These are phyloP conservation scores for Vickermania ingenoplastis DNA, from an alignment of 208 protist species.

Conservation along the genomic window DNA sequence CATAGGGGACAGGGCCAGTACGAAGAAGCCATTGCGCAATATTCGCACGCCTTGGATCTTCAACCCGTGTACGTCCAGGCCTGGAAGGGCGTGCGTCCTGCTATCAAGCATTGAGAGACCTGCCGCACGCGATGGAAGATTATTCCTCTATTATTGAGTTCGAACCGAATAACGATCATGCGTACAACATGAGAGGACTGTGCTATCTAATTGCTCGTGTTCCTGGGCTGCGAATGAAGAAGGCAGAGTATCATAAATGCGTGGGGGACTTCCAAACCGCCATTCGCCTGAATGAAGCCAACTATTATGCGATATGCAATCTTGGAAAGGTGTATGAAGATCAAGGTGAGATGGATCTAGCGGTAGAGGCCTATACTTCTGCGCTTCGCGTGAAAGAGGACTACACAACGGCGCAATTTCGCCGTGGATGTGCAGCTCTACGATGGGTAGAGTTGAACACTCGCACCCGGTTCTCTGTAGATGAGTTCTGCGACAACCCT, in stretches of 20 bases:
- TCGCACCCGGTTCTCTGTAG: background rate
- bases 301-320: slow-evolving; percentile 90
- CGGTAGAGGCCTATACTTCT: slow-evolving; percentile 60
- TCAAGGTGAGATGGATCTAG: slow-evolving; percentile 58
- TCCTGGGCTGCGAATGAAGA: slow-evolving; percentile 64
- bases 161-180: slow-evolving; percentile 85
- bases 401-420: slow-evolving; percentile 64
- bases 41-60: slow-evolving; percentile 61
- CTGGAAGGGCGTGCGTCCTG: slow-evolving; percentile 68
- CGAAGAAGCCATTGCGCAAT: slow-evolving; percentile 65
- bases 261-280: slow-evolving; percentile 78
- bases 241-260: slow-evolving; percentile 58
- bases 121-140: slow-evolving; percentile 72
- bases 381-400: slow-evolving; percentile 62
- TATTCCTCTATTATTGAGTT: slow-evolving; percentile 79
- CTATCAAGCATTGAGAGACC: slow-evolving; percentile 53
- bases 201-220: slow-evolving; percentile 56
- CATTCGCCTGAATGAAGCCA: slow-evolving; percentile 82
- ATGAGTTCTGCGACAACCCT: background rate
- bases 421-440: slow-evolving; percentile 65
- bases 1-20: slow-evolving; percentile 44
- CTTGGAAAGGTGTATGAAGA: slow-evolving; percentile 82
- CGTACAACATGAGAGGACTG: slow-evolving; percentile 88
- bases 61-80: slow-evolving; percentile 47
- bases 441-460: slow-evolving; percentile 24